phyloP scores from a whole-genome alignment of 148 eudicot species.

The Cornus kousa region DNA sequence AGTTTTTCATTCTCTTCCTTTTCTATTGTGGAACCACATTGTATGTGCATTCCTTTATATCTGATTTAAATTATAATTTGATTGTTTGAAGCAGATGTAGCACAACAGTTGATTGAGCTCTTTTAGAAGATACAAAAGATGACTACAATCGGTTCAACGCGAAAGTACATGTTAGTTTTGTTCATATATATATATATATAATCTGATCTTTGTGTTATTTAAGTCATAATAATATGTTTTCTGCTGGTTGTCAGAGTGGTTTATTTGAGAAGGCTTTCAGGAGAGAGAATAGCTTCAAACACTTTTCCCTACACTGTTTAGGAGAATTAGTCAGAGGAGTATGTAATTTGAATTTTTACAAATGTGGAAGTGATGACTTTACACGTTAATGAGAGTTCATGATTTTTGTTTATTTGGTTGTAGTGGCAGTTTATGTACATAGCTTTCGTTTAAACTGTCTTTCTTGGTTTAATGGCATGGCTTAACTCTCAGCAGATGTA shows the following conservation, averaged over 20 bases:
- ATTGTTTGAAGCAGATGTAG: slow-evolving; percentile 57
- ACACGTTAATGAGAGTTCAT: neutral
- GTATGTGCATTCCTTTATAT: neutral
- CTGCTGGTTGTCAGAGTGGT: neutral
- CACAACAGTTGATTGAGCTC: slow-evolving; percentile 71
- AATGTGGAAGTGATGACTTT: neutral
- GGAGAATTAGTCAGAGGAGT: neutral
- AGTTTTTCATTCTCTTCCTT: too few relatives aligned
- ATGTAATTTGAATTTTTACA: neutral
- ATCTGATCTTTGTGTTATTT: neutral
- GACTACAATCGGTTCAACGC: neutral
- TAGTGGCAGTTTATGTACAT: too few relatives aligned
- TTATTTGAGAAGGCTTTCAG: neutral
- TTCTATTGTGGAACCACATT: too few relatives aligned
- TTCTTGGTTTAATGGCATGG: neutral
- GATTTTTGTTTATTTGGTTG: too few relatives aligned
- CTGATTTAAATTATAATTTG: neutral
- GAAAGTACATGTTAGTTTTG: neutral
- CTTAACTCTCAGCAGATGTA: too few relatives aligned
- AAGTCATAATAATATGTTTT: neutral
- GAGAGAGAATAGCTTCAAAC: neutral
- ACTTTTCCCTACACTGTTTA: neutral
- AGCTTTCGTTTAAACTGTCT: neutral
- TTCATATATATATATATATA: neutral
- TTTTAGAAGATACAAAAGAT: slow-evolving; percentile 27